These are phyloP conservation scores for Carex parvula DNA, from an alignment of 176 grass and related monocot species.

Conservation along the genomic window DNA sequence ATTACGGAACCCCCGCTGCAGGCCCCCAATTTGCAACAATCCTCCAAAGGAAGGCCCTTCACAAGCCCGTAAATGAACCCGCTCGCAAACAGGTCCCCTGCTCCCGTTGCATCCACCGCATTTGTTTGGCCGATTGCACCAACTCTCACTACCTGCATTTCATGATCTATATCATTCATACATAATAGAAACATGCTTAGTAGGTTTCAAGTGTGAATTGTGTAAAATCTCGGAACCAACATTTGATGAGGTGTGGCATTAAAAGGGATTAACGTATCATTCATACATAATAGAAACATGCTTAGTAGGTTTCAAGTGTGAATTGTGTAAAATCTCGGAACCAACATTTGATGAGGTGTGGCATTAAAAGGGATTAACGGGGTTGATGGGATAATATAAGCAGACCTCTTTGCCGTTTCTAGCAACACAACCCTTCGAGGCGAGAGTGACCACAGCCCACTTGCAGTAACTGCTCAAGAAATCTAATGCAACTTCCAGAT, in stretches of 20 bases:
- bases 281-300: too few relatives aligned
- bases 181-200: slow-evolving; percentile 8
- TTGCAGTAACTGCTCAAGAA: slow-evolving; percentile 81
- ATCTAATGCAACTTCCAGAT: slow-evolving; percentile 60
- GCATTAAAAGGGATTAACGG: not conserved
- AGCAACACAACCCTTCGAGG: slow-evolving; percentile 72
- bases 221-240: not conserved
- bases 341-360: too few relatives aligned
- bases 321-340: too few relatives aligned
- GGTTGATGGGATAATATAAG: not conserved
- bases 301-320: too few relatives aligned
- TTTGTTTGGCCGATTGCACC: slow-evolving; percentile 47
- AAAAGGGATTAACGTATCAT: too few relatives aligned
- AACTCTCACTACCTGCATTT: slow-evolving; percentile 59
- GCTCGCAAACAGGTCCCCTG: slow-evolving; percentile 79
- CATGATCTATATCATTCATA: not conserved
- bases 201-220: not conserved
- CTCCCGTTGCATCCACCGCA: slow-evolving; percentile 69
- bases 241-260: not conserved
- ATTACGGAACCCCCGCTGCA: slow-evolving; percentile 87
- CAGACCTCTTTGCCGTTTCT: slow-evolving; percentile 78
- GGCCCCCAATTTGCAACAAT: slow-evolving; percentile 72
- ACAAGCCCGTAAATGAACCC: slow-evolving; percentile 85
- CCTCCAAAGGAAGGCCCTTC: slow-evolving; percentile 76
- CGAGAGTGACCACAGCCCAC: slow-evolving; percentile 88